phyloP scores from a whole-genome alignment of 75 land plant genomes.

The Sequoia sempervirens region DNA sequence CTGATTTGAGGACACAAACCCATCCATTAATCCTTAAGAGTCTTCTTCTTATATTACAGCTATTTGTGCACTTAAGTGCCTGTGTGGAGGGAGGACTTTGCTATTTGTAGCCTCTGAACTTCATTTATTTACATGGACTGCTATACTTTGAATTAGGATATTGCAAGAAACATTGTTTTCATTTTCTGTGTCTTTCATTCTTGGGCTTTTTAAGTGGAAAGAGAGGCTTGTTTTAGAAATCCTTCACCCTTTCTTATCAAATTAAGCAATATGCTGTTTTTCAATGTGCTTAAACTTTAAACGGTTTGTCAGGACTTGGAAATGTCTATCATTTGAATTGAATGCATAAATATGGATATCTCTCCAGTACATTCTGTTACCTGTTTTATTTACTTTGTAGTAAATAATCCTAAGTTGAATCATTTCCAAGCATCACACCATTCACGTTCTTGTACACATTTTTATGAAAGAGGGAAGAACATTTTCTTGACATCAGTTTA shows the following conservation, averaged over 20 bases:
- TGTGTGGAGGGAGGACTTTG: background rate
- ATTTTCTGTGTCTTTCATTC: background rate
- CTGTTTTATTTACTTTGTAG: background rate
- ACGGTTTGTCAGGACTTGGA: background rate
- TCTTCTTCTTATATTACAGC: background rate
- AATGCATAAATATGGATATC: background rate
- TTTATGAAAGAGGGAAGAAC: background rate
- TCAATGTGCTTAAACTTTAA: background rate
- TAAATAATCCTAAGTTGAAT: background rate
- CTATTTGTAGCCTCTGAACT: background rate
- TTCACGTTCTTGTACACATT: background rate
- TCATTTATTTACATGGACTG: background rate
- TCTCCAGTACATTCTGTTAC: background rate
- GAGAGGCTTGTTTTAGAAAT: background rate
- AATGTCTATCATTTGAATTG: background rate
- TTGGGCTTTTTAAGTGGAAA: background rate
- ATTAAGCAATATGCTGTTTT: background rate
- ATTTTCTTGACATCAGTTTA: background rate
- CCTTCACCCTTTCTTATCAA: background rate
- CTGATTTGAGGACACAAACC: background rate
- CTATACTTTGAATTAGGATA: background rate
- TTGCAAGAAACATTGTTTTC: background rate
- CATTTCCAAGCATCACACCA: background rate
- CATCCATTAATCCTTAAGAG: background rate
- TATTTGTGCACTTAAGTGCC: background rate